These are phyloP conservation scores for Mercurialis annua DNA, from an alignment of 345 rosid genomes.

Conservation along the genomic window DNA sequence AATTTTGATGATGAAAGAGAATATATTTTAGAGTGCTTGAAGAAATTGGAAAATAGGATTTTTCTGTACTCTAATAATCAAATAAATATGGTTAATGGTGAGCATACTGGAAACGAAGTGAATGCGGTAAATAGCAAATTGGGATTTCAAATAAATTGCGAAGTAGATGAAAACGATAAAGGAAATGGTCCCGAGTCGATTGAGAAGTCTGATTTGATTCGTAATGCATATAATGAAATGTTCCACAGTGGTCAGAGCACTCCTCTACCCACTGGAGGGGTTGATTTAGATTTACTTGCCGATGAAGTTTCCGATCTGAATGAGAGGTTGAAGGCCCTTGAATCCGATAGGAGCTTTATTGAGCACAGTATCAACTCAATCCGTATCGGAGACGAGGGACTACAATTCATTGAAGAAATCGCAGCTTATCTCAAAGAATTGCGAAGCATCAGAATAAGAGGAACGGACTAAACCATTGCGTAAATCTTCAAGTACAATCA, in stretches of 20 bases:
- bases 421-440: constrained; percentile 45
- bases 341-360: constrained; percentile 42
- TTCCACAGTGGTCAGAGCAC: background rate
- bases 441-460: constrained; percentile 31
- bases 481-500: constrained; percentile 23
- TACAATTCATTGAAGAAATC: constrained; percentile 43
- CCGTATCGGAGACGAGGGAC: constrained; percentile 39
- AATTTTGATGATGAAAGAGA: constrained; percentile 53
- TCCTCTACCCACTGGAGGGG: background rate
- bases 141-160: constrained; percentile 15
- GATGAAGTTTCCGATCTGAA: constrained; percentile 36
- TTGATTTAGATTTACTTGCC: constrained; percentile 17
- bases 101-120: constrained; percentile 13
- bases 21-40: constrained; percentile 37
- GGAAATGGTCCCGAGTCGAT: constrained; percentile 12
- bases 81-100: constrained; percentile 14
- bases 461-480: constrained; percentile 26
- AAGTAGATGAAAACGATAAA: constrained; percentile 20
- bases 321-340: constrained; percentile 47
- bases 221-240: constrained; percentile 11
- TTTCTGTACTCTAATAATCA: constrained; percentile 24
- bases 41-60: constrained; percentile 49
- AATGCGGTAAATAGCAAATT: constrained; percentile 8
- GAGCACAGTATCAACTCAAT: constrained; percentile 49
- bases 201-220: background rate